A percentile compares a stretch with the other conserved stretches of the same genome.
These are phyloP conservation scores for Diaporthe capsici DNA, from an alignment of 2,329 filamentous ascomycete species.

Conservation along the genomic window DNA sequence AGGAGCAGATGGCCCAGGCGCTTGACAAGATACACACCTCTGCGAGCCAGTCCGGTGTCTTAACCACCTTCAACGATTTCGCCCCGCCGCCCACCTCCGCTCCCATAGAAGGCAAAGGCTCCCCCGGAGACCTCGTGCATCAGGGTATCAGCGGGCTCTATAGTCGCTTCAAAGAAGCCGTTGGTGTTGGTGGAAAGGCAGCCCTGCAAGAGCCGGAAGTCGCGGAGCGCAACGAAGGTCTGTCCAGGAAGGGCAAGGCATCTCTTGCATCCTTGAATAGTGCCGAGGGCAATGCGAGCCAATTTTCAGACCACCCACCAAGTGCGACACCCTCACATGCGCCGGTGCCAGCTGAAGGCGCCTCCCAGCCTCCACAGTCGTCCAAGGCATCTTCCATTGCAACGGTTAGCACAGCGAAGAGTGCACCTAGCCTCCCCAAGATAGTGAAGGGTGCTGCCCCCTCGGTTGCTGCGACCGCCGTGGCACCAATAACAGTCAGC, in stretches of 20 bases:
- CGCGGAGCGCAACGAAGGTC: constrained; percentile 56
- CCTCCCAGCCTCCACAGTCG: constrained; percentile 57
- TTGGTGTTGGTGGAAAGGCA: constrained; percentile 73
- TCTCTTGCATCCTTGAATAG: constrained; percentile 47
- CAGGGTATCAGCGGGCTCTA: constrained; percentile 92
- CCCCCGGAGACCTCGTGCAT: constrained; percentile 81
- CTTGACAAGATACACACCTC: constrained; percentile 91
- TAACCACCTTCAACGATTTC: constrained; percentile 97
- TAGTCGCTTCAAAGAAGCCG: constrained; percentile 84
- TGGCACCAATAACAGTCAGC: constrained; percentile 65
- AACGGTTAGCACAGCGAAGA: constrained; percentile 60
- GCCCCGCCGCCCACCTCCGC: constrained; percentile 76
- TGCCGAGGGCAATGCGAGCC: constrained; percentile 44
- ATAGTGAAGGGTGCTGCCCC: constrained; percentile 59
- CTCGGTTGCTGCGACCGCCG: constrained; percentile 59
- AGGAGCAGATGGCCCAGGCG: constrained; percentile 80
- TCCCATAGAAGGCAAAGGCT: constrained; percentile 75
- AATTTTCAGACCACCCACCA: constrained; percentile 42
- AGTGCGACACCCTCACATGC: constrained; percentile 44
- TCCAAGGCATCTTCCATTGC: constrained; percentile 65
- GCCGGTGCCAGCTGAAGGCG: constrained; percentile 51
- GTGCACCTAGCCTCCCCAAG: constrained; percentile 57
- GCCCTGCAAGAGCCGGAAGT: constrained; percentile 54
- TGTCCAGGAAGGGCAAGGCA: constrained; percentile 42
- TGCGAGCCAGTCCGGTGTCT: constrained; percentile 85